Conservation (phyloP, 768 basidiomycete genomes). For the Pleurotus eryngii region DNA sequence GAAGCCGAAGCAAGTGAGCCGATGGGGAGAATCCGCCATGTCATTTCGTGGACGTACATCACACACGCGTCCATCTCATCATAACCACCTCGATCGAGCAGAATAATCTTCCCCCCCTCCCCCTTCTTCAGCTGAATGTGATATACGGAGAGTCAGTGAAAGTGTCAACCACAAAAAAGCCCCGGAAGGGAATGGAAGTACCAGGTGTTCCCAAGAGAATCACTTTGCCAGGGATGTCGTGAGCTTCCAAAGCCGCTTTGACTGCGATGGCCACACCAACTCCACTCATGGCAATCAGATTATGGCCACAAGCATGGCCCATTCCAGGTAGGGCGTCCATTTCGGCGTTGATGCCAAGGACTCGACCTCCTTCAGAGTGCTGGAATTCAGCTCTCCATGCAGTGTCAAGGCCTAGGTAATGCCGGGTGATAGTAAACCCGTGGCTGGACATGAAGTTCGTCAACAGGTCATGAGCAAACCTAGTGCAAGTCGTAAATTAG, state of each 20-base stretch:
- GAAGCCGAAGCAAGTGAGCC: background rate
- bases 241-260: conserved; percentile 61
- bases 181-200: conserved; percentile 21
- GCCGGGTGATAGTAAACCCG: conserved; percentile 68
- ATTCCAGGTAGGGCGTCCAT: conserved; percentile 64
- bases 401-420: conserved; percentile 68
- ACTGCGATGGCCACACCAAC: conserved; percentile 73
- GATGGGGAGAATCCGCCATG: no score
- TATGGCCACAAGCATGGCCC: conserved; percentile 76
- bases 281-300: conserved; percentile 77
- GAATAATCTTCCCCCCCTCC: conserved; percentile 77
- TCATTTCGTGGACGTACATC: conserved; percentile 43
- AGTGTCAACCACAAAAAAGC: background rate
- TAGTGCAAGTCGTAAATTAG: conserved; percentile 22
- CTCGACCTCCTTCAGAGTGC: conserved; percentile 56
- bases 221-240: conserved; percentile 62
- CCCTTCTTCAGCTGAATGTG: conserved; percentile 63
- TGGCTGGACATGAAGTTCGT: conserved; percentile 63
- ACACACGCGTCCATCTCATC: conserved; percentile 77
- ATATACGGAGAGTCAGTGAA: conserved; percentile 8
- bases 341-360: conserved; percentile 78
- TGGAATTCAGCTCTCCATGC: conserved; percentile 77
- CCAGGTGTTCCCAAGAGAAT: conserved; percentile 78
- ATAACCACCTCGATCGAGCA: conserved; percentile 77
- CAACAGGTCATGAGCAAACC: conserved; percentile 70